These are phyloP conservation scores for Phaseolus lunatus DNA, from an alignment of 306 rosid species.

Conservation along the genomic window DNA sequence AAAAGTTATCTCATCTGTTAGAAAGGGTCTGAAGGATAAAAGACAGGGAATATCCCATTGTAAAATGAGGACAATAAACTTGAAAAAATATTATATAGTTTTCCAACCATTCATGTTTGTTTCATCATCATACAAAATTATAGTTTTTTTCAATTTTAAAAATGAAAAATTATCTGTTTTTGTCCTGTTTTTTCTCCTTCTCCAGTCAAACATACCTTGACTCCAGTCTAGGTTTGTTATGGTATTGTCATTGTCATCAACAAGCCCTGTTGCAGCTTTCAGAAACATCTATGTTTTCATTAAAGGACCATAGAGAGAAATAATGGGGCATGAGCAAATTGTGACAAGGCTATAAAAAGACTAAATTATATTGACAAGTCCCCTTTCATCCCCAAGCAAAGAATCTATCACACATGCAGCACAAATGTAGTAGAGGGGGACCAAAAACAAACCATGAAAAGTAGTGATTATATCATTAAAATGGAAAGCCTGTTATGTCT, in stretches of 20 bases:
- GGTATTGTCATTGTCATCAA: slow-evolving; percentile 34
- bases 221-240: background rate
- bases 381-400: slow-evolving; percentile 33
- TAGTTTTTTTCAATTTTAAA: background rate
- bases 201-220: slow-evolving; percentile 6
- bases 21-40: background rate
- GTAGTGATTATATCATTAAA: slow-evolving; percentile 39
- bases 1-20: too few species aligned
- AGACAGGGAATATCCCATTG: background rate
- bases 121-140: background rate
- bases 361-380: slow-evolving; percentile 35
- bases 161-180: background rate
- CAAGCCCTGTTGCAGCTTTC: slow-evolving; percentile 40
- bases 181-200: background rate
- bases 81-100: background rate
- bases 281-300: slow-evolving; percentile 37
- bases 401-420: slow-evolving; percentile 34
- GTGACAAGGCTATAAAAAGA: slow-evolving; percentile 41
- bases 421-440: slow-evolving; percentile 46
- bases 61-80: background rate
- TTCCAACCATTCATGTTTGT: background rate
- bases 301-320: slow-evolving; percentile 38
- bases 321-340: slow-evolving; percentile 32
- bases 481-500: slow-evolving; percentile 33
- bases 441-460: slow-evolving; percentile 48